Evolutionary conservation across 352 stramenopile species (phyloP), one percentile per base, ranked within the genome.

Genomic region (Phytopythium sindhum): DNA sequence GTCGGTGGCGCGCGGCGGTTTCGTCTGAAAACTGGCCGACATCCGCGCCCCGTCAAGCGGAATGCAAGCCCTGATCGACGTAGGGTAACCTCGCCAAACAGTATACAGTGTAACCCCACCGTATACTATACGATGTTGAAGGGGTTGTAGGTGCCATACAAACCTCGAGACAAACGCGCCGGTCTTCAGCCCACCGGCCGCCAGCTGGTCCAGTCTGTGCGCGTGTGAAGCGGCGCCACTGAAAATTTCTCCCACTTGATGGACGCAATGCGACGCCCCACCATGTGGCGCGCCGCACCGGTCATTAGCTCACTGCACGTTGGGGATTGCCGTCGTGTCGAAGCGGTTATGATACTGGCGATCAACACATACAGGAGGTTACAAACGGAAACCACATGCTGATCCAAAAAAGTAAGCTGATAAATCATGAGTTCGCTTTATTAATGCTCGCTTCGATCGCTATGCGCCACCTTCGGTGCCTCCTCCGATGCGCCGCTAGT

Each of bases 261-360:
- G 41, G 41, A 19, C 41, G 41, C 41, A 21, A 29, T 35, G 31
- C 28, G 51, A 41, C 51, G 51, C 51, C 11, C 44, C n/a, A 11
- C 44, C 44, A 51, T 51, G 44, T 57, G 51, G 15, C 12, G 28
- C 31, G 35, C 10, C 51, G 51, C 50, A n/a, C 5, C 4, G 26
- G 28, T 55, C 50, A 23, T 56, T 56, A 56, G 50, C 50, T 56
- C 50, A 56, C 50, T 33, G 23, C 23, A n/a, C 26, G 50, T 37
- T 5, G 50, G 19, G 24, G 7, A 10, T 10, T 23, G 10, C 6
- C 39, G 39, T 4, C 41, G 41, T 9, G 15, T 23, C 14, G 41
- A 19, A 14, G 37, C 10, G 37, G 37, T 44, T 44, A 44, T 14
- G n/a, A n/a, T n/a, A n/a, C n/a, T n/a, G n/a, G n/a, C n/a, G n/a